phyloP scores from a whole-genome alignment of 148 eudicot genomes.

The Tetragonia tetragonoides region DNA sequence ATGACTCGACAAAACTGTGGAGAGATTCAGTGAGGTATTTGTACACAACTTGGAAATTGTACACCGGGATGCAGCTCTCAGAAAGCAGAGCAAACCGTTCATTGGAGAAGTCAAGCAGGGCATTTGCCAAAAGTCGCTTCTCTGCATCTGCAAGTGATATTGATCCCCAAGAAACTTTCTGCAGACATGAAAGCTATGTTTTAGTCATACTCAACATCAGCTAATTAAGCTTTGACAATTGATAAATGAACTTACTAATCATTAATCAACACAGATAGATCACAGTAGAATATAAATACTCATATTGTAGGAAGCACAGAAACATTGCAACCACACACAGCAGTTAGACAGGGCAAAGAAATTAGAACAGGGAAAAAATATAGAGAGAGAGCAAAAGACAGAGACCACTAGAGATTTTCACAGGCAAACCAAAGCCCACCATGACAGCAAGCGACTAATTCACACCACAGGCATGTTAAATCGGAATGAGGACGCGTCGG shows the following conservation, averaged over 20 bases:
- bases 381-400: too few species aligned
- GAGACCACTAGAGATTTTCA: too few species aligned
- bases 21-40: slow-evolving; percentile 55
- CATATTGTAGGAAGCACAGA: too few species aligned
- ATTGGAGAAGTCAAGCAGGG: slow-evolving; percentile 79
- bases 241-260: background rate
- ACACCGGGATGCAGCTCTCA: slow-evolving; percentile 80
- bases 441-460: too few species aligned
- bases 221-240: background rate
- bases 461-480: too few species aligned
- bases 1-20: slow-evolving; percentile 68
- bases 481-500: too few species aligned
- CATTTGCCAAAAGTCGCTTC: slow-evolving; percentile 75
- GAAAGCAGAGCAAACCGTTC: slow-evolving; percentile 78
- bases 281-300: too few species aligned
- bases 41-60: slow-evolving; percentile 69
- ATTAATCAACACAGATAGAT: background rate
- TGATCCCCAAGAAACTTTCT: slow-evolving; percentile 78
- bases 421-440: too few species aligned
- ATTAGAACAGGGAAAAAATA: too few species aligned
- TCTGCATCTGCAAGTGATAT: slow-evolving; percentile 69
- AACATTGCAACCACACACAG: too few species aligned
- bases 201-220: background rate
- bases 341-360: too few species aligned
- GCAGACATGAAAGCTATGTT: slow-evolving; percentile 21